Conservation (phyloP, 2,329 filamentous ascomycete genomes). For the Neopestalotiopsis sp. region DNA sequence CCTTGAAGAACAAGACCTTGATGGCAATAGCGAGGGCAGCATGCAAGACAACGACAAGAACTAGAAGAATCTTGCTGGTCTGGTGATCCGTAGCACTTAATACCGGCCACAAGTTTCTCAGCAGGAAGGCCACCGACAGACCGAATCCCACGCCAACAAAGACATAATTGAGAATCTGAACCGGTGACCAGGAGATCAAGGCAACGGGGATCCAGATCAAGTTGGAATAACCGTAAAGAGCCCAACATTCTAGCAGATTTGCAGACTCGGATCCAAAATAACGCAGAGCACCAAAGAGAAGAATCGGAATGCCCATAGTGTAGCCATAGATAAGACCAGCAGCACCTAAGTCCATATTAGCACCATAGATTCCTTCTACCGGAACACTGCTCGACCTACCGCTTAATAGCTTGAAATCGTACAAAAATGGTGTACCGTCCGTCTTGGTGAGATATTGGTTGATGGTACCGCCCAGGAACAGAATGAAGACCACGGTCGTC, state of each 20-base stretch:
- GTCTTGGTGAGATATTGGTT: conserved; percentile 81
- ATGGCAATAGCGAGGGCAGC: conserved; percentile 91
- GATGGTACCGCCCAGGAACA: conserved; percentile 95
- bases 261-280: conserved; percentile 96
- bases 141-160: conserved; percentile 89
- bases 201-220: conserved; percentile 97
- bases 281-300: conserved; percentile 83
- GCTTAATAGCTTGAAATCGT: conserved; percentile 88
- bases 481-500: conserved; percentile 92
- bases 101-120: conserved; percentile 89
- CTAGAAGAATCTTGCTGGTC: conserved; percentile 84
- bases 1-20: conserved; percentile 95
- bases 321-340: conserved; percentile 96
- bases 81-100: conserved; percentile 91
- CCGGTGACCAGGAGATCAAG: conserved; percentile 85
- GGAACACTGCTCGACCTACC: conserved; percentile 53
- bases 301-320: conserved; percentile 83
- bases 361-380: conserved; percentile 15
- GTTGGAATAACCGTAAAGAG: conserved; percentile 95
- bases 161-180: conserved; percentile 88
- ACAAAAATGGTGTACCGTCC: conserved; percentile 77
- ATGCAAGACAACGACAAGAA: conserved; percentile 85
- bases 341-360: conserved; percentile 57
- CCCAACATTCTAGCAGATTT: conserved; percentile 93
- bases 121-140: conserved; percentile 80